phyloP scores from a whole-genome alignment of 2,329 filamentous ascomycete genomes.

The Macrophomina tecta region DNA sequence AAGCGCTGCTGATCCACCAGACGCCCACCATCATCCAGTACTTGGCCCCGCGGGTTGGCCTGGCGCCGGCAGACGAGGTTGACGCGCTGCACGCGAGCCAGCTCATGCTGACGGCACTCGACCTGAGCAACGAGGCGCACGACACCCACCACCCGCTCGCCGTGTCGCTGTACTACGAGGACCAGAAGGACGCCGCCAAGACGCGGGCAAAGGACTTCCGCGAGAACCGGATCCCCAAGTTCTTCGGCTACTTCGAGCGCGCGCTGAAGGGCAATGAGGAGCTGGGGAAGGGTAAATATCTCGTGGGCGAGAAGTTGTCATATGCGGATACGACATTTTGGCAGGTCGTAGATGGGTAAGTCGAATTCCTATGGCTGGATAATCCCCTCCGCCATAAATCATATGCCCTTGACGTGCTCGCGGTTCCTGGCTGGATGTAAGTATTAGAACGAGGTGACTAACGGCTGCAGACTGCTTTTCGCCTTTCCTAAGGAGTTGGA shows the following conservation, averaged over 20 bases:
- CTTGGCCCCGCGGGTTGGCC: constrained; percentile 60
- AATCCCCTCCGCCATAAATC: too few relatives aligned
- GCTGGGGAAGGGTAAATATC: constrained; percentile 64
- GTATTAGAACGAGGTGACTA: not conserved
- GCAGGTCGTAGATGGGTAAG: constrained; percentile 62
- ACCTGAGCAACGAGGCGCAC: constrained; percentile 74
- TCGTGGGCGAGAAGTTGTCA: constrained; percentile 69
- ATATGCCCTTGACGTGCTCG: too few relatives aligned
- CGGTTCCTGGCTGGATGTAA: not conserved
- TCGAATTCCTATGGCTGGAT: not conserved
- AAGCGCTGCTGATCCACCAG: constrained; percentile 67
- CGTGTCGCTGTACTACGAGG: constrained; percentile 68
- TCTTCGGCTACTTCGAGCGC: constrained; percentile 72
- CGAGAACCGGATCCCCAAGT: constrained; percentile 71
- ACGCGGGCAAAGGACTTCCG: constrained; percentile 64
- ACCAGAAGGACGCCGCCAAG: constrained; percentile 73
- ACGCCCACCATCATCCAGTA: constrained; percentile 77
- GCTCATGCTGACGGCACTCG: constrained; percentile 72
- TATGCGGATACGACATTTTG: constrained; percentile 78
- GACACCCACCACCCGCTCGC: constrained; percentile 77
- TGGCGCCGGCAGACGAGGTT: constrained; percentile 42
- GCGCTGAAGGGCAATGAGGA: constrained; percentile 65
- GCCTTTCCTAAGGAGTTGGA: constrained; percentile 73
- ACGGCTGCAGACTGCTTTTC: constrained; percentile 64
- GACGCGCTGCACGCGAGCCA: constrained; percentile 66